Percentiles rank a stretch among this genome's conserved stretches.
Conservation (phyloP, 1,139 yeast species). For the Lodderomyces margitis region DNA sequence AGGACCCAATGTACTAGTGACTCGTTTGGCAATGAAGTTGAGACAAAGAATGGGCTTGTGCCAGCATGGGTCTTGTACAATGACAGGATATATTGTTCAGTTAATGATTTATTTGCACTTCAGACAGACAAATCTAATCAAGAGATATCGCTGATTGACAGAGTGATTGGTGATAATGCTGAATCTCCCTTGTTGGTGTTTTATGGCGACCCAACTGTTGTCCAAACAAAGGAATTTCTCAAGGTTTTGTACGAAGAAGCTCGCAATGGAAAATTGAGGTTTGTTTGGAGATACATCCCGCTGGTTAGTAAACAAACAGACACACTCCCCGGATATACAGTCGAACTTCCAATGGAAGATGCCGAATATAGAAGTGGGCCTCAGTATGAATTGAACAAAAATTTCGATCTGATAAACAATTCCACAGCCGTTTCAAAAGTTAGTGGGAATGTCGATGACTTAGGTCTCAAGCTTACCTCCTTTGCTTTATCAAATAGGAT, state of each 20-base stretch:
- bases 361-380: constrained; percentile 52
- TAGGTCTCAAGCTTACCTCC: constrained; percentile 50
- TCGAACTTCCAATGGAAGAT: constrained; percentile 57
- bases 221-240: constrained; percentile 56
- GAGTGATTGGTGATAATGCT: constrained; percentile 50
- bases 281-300: constrained; percentile 72
- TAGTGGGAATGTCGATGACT: constrained; percentile 27
- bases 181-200: constrained; percentile 41
- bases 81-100: constrained; percentile 57
- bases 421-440: constrained; percentile 25
- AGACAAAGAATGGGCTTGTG: constrained; percentile 22
- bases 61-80: constrained; percentile 56
- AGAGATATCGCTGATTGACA: constrained; percentile 46
- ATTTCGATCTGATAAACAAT: constrained; percentile 13
- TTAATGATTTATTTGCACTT: constrained; percentile 68
- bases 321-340: constrained; percentile 63
- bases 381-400: constrained; percentile 10
- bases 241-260: constrained; percentile 61
- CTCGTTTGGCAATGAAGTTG: constrained; percentile 34
- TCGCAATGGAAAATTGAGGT: constrained; percentile 60
- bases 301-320: constrained; percentile 23
- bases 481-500: constrained; percentile 33
- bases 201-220: constrained; percentile 54
- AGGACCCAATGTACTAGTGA: constrained; percentile 28
- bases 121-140: constrained; percentile 16